These are phyloP conservation scores for Picea mariana DNA, from an alignment of 83 land plant species.

Conservation along the genomic window DNA sequence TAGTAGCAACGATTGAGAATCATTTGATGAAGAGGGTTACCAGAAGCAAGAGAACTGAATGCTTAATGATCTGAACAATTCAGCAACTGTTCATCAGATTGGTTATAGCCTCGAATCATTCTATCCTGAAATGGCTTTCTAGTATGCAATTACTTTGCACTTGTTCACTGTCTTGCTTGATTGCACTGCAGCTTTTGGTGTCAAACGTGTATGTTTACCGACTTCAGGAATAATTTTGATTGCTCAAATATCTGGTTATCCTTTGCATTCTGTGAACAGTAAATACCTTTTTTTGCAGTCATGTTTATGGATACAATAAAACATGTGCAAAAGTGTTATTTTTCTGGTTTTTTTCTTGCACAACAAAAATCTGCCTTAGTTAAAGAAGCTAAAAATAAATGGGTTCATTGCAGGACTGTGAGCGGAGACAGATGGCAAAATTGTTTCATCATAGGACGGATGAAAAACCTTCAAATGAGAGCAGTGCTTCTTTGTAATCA, in stretches of 20 bases:
- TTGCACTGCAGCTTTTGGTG: neutral
- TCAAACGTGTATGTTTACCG: neutral
- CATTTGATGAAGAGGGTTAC: neutral
- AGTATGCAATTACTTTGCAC: no score
- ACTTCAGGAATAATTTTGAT: neutral
- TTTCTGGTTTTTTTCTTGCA: neutral
- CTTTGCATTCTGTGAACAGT: neutral
- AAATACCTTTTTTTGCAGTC: neutral
- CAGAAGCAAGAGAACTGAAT: neutral
- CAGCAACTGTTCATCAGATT: neutral
- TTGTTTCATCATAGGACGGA: conserved; percentile 52
- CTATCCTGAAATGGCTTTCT: no score
- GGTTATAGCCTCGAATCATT: neutral
- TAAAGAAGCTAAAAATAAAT: neutral
- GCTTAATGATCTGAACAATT: neutral
- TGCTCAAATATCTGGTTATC: conserved; percentile 11
- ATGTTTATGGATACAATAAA: neutral
- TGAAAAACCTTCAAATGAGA: conserved; percentile 21
- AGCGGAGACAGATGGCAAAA: conserved; percentile 47
- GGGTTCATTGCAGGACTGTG: conserved; percentile 50
- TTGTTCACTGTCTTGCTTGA: no score
- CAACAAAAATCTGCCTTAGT: neutral
- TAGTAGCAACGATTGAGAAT: neutral
- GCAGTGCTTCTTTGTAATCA: conserved; percentile 3
- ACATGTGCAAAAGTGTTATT: neutral